Evolutionary conservation across 768 basidiomycete species (phyloP).

Genomic region (Tremella yokohamensis): DNA sequence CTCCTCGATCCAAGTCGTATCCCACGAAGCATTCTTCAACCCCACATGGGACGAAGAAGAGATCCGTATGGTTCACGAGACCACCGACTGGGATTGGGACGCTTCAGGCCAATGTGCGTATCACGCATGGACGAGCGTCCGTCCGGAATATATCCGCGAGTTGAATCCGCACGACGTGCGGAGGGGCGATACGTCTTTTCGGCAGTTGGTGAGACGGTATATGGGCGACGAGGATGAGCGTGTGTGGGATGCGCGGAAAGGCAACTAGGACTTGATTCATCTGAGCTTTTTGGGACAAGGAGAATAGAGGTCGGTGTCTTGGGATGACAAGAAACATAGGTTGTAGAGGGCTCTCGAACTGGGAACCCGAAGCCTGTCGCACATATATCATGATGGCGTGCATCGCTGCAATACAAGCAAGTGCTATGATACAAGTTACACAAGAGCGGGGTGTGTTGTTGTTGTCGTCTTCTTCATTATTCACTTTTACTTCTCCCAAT

Average conservation of each 20-base stretch:
- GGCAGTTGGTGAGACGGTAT: conserved; percentile 45
- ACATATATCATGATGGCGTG: too few relatives aligned
- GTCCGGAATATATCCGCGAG: conserved; percentile 46
- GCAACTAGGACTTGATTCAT: too few relatives aligned
- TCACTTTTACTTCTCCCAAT: too few relatives aligned
- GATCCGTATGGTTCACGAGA: conserved; percentile 43
- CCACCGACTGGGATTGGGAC: conserved; percentile 40
- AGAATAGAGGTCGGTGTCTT: too few relatives aligned
- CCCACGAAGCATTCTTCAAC: conserved; percentile 50
- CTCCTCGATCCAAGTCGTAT: conserved; percentile 48
- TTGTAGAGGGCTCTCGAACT: too few relatives aligned
- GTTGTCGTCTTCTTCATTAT: too few relatives aligned
- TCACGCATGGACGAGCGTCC: conserved; percentile 52
- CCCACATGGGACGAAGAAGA: conserved; percentile 51
- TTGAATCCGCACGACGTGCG: conserved; percentile 42
- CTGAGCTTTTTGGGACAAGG: too few relatives aligned
- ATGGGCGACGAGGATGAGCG: conserved; percentile 42
- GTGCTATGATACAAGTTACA: too few relatives aligned
- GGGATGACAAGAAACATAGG: too few relatives aligned
- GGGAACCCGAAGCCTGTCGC: too few relatives aligned
- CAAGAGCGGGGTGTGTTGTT: too few relatives aligned
- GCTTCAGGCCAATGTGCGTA: conserved; percentile 49
- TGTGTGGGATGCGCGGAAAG: conserved; percentile 29
- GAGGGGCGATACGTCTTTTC: conserved; percentile 44
- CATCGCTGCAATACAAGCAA: too few relatives aligned